Conservation (phyloP, 164 flowering plant species). For the Tinospora cordifolia region DNA sequence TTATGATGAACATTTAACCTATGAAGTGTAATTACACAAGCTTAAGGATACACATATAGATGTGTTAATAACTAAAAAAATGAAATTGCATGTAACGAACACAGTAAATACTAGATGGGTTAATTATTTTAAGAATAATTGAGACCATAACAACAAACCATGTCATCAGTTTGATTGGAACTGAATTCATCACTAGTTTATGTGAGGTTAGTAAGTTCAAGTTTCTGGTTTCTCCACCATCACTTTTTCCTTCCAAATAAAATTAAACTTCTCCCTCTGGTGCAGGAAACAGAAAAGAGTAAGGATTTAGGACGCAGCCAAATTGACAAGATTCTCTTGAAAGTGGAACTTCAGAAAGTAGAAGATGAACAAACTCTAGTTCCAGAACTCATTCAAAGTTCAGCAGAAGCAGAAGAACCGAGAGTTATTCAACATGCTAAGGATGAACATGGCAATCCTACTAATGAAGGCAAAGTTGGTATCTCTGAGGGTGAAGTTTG, state of each 20-base stretch:
- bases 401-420: conserved; percentile 11
- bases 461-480: conserved; percentile 16
- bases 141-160: background rate
- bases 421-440: conserved; percentile 10
- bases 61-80: background rate
- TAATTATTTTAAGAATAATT: too few species aligned
- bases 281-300: conserved; percentile 23
- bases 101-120: too few species aligned
- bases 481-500: conserved; percentile 27
- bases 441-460: conserved; percentile 4
- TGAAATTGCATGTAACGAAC: too few species aligned
- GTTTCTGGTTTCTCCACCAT: background rate
- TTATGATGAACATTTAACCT: background rate
- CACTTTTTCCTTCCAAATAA: background rate
- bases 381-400: conserved; percentile 12
- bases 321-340: conserved; percentile 7
- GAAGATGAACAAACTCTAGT: conserved; percentile 12
- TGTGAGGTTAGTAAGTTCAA: background rate
- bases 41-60: background rate
- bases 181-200: background rate
- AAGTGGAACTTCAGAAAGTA: conserved; percentile 17
- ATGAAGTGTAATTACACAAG: background rate
- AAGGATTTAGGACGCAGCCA: conserved; percentile 10
- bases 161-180: background rate
- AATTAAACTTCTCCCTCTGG: background rate